Base-by-base conservation (phyloP, 1,139 yeast genomes). In the Yamadazyma atlantica region DNA sequence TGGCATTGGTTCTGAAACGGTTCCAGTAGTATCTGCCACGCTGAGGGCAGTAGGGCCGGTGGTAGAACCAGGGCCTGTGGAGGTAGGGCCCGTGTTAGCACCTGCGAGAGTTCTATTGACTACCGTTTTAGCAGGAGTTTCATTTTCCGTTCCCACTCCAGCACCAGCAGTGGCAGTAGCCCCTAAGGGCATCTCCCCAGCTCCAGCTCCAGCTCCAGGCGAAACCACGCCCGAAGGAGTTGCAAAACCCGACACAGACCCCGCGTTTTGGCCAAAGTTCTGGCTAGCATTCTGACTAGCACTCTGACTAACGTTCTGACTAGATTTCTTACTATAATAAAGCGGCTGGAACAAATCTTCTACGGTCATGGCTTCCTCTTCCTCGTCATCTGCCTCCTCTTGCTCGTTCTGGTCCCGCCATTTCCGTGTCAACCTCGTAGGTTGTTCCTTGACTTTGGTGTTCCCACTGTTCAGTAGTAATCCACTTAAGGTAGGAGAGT, bases 401-500 rank as follows among this genome's bases (percentile, higher is more conserved):
- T 15, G 30, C 13, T 48, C 46, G 15, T 44, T 47, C n/a, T n/a
- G n/a, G 27, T 48, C 52, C 32, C 53, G 43, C 61, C 55, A 54
- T 39, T 49, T 51, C 36, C 41, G 47, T 16, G 43, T 36, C 35
- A 46, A 42, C 18, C 39, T 37, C 13, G 27, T 36, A 3, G 41
- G 28, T 17, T 40, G 41, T n/a, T 47, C 48, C 12, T 37, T 39
- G 18, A 37, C 39, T 24, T 39, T 45, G 4, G 45, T 40, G 14
- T 36, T 35, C 8, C 22, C 29, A 4, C 43, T 52, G 23, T 44
- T 37, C 16, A 43, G 41, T 29, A 88, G 57, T 24, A 90, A 66
- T 0, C 97, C 97, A 11, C 95, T 82, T 25, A 92, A 80, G 3
- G 85, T 82, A 1, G 96, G 92, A 0, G 97, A 80, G 59, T 92